Base-by-base conservation (phyloP, 2,329 filamentous ascomycete species). In the Fusarium sublunatum region DNA sequence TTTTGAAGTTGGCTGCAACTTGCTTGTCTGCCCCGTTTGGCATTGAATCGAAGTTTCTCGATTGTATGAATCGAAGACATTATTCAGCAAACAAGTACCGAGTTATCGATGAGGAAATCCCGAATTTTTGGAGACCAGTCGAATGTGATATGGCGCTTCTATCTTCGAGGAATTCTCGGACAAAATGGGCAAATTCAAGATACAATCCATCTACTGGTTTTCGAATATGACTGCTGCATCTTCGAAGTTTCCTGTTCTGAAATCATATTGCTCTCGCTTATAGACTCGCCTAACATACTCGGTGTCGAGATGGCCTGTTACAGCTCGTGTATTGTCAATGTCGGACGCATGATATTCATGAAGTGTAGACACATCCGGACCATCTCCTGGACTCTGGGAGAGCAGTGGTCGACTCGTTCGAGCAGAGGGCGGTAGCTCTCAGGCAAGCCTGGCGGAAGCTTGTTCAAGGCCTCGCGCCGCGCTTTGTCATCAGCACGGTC, bases 141-240 rank as follows among this genome's bases (percentile, higher is more conserved):
- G 11, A 11, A 5, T 34, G 11, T 2, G 5, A 35, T 0, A 54
- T 9, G 1, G 25, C 46, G 1, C 4, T 13, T 34, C 44, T 5
- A 11, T 52, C 25, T 15, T 45, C 24, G 3, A 67, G 46, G 11
- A 53, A 68, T n/a, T n/a, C 65, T 7, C 41, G 36, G 3, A 68
- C 64, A 28, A 68, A 68, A 1, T 68, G 64, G 0, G 64, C 61
- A 32, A 58, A 56, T 4, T 65, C 65, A 5, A 68, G 45, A 19
- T 13, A 11, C 0, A 1, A 3, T 0, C 24, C 53, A 9, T 48
- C 6, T 0, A 28, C 11, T 1, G 53, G 53, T 19, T 43, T 63
- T 3, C 57, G 40, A 0, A 67, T 44, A 0, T 67, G 64, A 0
- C 61, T 65, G 6, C 65, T 60, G 2, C 65, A 67, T 3, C 44